Conservation (phyloP, 2,329 filamentous ascomycete species). For the Apiospora arundinis region DNA sequence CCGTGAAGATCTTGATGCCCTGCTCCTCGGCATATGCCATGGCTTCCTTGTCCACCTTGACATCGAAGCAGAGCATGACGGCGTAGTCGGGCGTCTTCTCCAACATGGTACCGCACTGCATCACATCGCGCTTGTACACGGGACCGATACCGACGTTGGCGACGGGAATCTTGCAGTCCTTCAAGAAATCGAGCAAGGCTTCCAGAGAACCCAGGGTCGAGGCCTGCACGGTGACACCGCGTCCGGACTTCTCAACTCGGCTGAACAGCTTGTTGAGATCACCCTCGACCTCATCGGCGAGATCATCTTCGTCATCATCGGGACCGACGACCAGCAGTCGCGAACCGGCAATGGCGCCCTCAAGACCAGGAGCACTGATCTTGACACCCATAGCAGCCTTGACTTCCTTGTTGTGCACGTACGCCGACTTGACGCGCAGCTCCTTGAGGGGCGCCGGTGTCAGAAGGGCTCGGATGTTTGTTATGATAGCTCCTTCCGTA, state of each 20-base stretch:
- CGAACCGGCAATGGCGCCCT: slow-evolving; percentile 95
- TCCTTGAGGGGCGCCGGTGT: slow-evolving; percentile 94
- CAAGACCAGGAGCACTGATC: slow-evolving; percentile 94
- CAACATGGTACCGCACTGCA: slow-evolving; percentile 93
- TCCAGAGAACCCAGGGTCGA: slow-evolving; percentile 97
- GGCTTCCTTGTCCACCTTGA: slow-evolving; percentile 98
- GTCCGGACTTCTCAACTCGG: slow-evolving; percentile 88
- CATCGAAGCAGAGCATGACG: slow-evolving; percentile 99
- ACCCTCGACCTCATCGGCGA: slow-evolving; percentile 94
- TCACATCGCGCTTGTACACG: slow-evolving; percentile 97
- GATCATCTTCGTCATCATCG: slow-evolving; percentile 94
- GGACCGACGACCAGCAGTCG: slow-evolving; percentile 92
- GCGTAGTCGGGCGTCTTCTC: slow-evolving; percentile 94
- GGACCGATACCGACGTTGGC: slow-evolving; percentile 97
- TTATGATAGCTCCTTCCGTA: slow-evolving; percentile 94
- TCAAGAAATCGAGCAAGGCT: slow-evolving; percentile 94
- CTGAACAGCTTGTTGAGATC: slow-evolving; percentile 91
- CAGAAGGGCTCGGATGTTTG: slow-evolving; percentile 91
- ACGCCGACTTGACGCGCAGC: slow-evolving; percentile 91
- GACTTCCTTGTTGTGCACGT: slow-evolving; percentile 99
- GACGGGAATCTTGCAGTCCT: slow-evolving; percentile 94
- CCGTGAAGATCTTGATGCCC: slow-evolving; percentile 96
- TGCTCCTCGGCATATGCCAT: slow-evolving; percentile 89
- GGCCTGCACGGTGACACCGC: slow-evolving; percentile 95
- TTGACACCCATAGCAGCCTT: slow-evolving; percentile 99